A percentile compares a stretch with the other conserved stretches of the same genome.
These are phyloP conservation scores for Lactarius vividus DNA, from an alignment of 768 basidiomycete genomes.

Conservation along the genomic window DNA sequence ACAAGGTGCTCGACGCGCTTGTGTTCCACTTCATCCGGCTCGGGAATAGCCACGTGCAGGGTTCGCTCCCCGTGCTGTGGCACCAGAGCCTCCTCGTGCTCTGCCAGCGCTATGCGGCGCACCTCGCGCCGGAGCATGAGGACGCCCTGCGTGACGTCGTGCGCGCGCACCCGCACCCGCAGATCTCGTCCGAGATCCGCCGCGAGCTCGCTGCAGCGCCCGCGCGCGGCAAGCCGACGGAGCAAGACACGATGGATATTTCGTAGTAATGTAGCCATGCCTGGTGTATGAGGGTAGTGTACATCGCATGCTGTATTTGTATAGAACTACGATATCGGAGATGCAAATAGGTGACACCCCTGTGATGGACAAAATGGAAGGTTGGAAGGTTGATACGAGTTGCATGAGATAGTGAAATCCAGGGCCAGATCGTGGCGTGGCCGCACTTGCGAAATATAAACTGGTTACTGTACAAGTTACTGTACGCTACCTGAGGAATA, in stretches of 20 bases:
- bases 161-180: constrained; percentile 78
- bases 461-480: too few relatives aligned
- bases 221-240: constrained; percentile 72
- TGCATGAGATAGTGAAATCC: neutral
- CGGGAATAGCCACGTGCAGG: constrained; percentile 84
- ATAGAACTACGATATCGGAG: neutral
- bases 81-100: constrained; percentile 96
- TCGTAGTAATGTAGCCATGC: constrained; percentile 1
- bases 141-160: constrained; percentile 94
- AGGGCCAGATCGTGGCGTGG: neutral
- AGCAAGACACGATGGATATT: constrained; percentile 53
- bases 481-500: too few relatives aligned
- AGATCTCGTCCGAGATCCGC: constrained; percentile 87
- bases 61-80: constrained; percentile 95
- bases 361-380: neutral
- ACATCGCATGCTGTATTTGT: neutral
- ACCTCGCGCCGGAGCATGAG: constrained; percentile 95
- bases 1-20: constrained; percentile 95
- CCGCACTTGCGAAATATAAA: too few relatives aligned
- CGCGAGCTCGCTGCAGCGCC: constrained; percentile 88
- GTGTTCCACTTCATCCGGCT: constrained; percentile 98
- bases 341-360: neutral
- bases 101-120: constrained; percentile 88
- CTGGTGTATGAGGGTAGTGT: neutral
- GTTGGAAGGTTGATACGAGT: neutral